Evolutionary conservation across 495 filamentous ascomycete genomes (phyloP).

Genomic region (Staphylotrichum longicolle): DNA sequence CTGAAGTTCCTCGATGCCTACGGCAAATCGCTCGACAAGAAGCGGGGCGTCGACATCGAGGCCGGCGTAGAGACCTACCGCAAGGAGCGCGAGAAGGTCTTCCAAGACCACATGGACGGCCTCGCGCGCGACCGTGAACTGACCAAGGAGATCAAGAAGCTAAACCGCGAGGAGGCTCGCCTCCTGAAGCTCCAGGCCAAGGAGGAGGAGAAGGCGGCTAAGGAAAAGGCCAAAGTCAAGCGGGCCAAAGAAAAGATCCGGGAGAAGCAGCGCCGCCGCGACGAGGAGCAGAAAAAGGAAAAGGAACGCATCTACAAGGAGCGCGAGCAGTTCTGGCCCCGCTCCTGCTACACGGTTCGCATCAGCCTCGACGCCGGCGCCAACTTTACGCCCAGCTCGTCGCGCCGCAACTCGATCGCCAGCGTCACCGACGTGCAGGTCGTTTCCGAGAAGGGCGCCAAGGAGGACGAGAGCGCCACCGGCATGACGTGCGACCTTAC

Average conservation of each 20-base stretch:
- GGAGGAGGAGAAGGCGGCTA: conserved; percentile 30
- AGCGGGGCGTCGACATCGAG: conserved; percentile 31
- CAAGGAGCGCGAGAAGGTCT: conserved; percentile 50
- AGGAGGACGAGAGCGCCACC: conserved; percentile 24
- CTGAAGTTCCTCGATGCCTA: conserved; percentile 48
- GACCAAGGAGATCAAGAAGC: conserved; percentile 38
- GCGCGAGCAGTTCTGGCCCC: conserved; percentile 55
- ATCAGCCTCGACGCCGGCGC: conserved; percentile 56
- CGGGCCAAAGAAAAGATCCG: conserved; percentile 40
- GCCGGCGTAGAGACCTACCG: conserved; percentile 45
- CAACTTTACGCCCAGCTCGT: conserved; percentile 52
- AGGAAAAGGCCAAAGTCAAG: conserved; percentile 40
- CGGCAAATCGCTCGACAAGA: conserved; percentile 38
- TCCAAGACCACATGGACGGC: conserved; percentile 39
- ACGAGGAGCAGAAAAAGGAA: conserved; percentile 47
- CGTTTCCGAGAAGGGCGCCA: conserved; percentile 26
- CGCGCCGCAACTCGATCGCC: conserved; percentile 54
- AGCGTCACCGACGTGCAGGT: conserved; percentile 37
- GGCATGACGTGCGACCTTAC: conserved; percentile 47
- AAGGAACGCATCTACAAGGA: conserved; percentile 53
- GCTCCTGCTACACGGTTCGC: conserved; percentile 55
- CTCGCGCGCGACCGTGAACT: conserved; percentile 34
- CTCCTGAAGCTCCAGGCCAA: conserved; percentile 32
- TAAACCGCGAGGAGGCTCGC: conserved; percentile 34
- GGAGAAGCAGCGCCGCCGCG: conserved; percentile 41